Base-by-base conservation (phyloP, 83 land plant species). In the Diphasiastrum complanatum region DNA sequence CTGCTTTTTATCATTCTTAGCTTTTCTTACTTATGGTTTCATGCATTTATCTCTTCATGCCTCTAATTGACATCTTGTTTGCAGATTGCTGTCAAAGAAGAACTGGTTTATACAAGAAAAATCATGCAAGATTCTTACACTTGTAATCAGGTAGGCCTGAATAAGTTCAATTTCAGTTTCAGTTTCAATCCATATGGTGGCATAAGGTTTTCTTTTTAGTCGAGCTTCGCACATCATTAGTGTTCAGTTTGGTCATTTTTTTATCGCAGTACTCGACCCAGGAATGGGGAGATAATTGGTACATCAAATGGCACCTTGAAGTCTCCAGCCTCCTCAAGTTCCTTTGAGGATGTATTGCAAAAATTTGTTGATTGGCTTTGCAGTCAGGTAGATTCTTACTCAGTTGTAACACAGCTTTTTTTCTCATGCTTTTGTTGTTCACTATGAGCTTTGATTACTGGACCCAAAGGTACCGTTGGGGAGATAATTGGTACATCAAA, bases 101-200 rank as follows among this genome's bases (percentile, higher is more conserved):
- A 93, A 85, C 43, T 93, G 98, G 98, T 93, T 89, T 73, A 76
- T 85, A 50, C 98, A 93, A 68, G 98, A 89, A 69, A 93, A 81
- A 67, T 83, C 85, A 65, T 93, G 98, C 78, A 93, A 81, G 72
- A 89, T 89, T 68, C 78, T 93, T 50, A 73, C 89, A 43, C 43
- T 65, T 34, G 70, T 85, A 43, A 78, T 87, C 60, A 87, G 97
- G 97, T 91, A 74, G 24, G 50, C 29, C 16, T 31, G 4, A 5
- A 55, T 33, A 11, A 8, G 18, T 26, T 4, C 14, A 22, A 12
- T 19, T 59, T 47, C 46, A 66, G 48, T 49, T 24, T 55, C 33
- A 26, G 37, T 49, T 29, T 14, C 28, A 11, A 24, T 63, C 36
- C 11, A 18, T 43, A 2, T 48, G 19, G 10, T 31, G 2, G 61